Conservation (phyloP, 352 stramenopile genomes). For the Globisporangium okanoganense region DNA sequence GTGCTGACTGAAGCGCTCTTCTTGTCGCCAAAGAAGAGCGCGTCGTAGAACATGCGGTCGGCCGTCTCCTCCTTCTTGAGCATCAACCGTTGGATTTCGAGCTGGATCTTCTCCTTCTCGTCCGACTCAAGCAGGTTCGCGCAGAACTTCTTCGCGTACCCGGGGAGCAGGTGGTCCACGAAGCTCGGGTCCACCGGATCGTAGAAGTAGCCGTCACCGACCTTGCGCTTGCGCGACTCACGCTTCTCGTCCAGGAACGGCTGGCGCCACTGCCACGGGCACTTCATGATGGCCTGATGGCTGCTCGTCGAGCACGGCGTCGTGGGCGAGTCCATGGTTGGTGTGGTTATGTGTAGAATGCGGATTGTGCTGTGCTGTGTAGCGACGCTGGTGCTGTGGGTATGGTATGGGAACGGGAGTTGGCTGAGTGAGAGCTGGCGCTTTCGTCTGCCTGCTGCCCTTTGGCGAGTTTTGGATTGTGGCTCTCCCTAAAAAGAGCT, state of each 20-base stretch:
- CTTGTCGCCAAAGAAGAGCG: constrained; percentile 20
- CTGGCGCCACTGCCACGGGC: constrained; percentile 83
- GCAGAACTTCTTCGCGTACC: constrained; percentile 80
- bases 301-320: constrained; percentile 41
- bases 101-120: constrained; percentile 80
- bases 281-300: constrained; percentile 87
- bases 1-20: background rate
- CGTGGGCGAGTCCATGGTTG: constrained; percentile 47
- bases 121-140: constrained; percentile 59
- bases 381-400: background rate
- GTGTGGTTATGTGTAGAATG: background rate
- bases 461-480: constrained; percentile 19
- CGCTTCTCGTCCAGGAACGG: constrained; percentile 82
- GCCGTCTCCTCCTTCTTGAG: constrained; percentile 56
- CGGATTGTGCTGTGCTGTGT: background rate
- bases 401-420: background rate
- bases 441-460: constrained; percentile 5
- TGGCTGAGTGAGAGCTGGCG: background rate
- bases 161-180: constrained; percentile 76
- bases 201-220: constrained; percentile 79
- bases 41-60: constrained; percentile 30
- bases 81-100: constrained; percentile 79
- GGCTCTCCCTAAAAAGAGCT: constrained; percentile 4
- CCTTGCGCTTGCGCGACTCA: constrained; percentile 80
- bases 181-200: constrained; percentile 85